Conservation (phyloP, 495 filamentous ascomycete genomes). For the Jackrogersella multiformis region DNA sequence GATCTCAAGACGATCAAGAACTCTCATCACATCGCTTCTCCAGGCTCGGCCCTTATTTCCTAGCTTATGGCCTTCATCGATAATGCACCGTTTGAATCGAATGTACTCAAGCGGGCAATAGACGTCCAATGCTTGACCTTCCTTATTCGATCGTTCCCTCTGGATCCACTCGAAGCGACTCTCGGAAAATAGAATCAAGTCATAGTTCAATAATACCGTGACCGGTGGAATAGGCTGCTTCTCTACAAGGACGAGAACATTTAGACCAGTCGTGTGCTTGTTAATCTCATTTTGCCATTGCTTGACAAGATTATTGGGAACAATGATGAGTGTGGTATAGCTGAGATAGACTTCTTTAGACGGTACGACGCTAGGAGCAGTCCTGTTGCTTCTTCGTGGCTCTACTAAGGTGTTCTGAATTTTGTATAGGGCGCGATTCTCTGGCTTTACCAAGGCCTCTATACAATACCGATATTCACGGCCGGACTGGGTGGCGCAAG, state of each 20-base stretch:
- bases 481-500: conserved; percentile 41
- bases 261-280: conserved; percentile 74
- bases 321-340: conserved; percentile 73
- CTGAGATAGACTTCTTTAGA: conserved; percentile 68
- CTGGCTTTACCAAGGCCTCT: conserved; percentile 55
- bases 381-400: conserved; percentile 55
- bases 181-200: conserved; percentile 82
- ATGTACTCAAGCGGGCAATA: conserved; percentile 67
- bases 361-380: conserved; percentile 37
- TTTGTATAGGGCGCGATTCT: conserved; percentile 50
- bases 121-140: conserved; percentile 9
- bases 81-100: conserved; percentile 85
- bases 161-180: conserved; percentile 74
- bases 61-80: conserved; percentile 91
- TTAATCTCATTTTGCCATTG: conserved; percentile 74
- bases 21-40: conserved; percentile 70
- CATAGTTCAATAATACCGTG: conserved; percentile 70
- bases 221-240: conserved; percentile 65
- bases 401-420: conserved; percentile 47
- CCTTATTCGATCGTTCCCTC: conserved; percentile 31
- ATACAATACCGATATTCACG: conserved; percentile 61
- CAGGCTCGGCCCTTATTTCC: conserved; percentile 64
- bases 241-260: conserved; percentile 66
- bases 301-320: conserved; percentile 72
- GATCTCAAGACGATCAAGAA: conserved; percentile 73